Evolutionary conservation across 495 filamentous ascomycete species (phyloP).

Genomic region (Venustampulla echinocandica): DNA sequence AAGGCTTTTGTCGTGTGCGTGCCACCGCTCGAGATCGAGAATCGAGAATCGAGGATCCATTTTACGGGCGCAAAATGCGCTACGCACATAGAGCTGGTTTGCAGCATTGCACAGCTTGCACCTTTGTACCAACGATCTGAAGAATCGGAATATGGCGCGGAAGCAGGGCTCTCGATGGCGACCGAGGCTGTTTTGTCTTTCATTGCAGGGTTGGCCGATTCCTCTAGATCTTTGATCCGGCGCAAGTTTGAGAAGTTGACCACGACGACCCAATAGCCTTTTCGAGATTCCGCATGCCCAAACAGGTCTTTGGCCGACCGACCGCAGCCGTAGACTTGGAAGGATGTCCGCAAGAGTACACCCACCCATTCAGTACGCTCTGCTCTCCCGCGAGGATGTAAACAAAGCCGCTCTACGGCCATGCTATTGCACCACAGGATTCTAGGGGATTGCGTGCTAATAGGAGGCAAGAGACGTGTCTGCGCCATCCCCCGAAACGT

Average conservation of each 20-base stretch:
- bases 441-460: conserved; percentile 11
- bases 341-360: no score
- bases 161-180: no score
- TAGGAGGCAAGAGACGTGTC: conserved; percentile 15
- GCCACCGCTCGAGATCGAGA: no score
- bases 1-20: conserved; percentile 15
- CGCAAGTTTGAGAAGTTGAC: conserved; percentile 18
- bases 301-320: conserved; percentile 16
- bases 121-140: no score
- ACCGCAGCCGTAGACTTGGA: conserved; percentile 13
- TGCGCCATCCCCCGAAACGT: conserved; percentile 20
- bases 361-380: no score
- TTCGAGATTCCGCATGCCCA: conserved; percentile 4
- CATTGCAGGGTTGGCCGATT: conserved; percentile 2
- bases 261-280: conserved; percentile 20
- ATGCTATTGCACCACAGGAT: conserved; percentile 3
- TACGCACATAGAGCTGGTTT: no score
- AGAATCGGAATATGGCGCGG: no score
- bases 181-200: not conserved
- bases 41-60: no score
- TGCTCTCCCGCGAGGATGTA: conserved; percentile 3
- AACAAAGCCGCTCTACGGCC: conserved; percentile 12
- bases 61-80: no score
- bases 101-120: no score
- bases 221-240: conserved; percentile 11